Evolutionary conservation across 352 stramenopile genomes (phyloP), one percentile per base, ranked within the genome.

Genomic region (Phytophthora brassicae): DNA sequence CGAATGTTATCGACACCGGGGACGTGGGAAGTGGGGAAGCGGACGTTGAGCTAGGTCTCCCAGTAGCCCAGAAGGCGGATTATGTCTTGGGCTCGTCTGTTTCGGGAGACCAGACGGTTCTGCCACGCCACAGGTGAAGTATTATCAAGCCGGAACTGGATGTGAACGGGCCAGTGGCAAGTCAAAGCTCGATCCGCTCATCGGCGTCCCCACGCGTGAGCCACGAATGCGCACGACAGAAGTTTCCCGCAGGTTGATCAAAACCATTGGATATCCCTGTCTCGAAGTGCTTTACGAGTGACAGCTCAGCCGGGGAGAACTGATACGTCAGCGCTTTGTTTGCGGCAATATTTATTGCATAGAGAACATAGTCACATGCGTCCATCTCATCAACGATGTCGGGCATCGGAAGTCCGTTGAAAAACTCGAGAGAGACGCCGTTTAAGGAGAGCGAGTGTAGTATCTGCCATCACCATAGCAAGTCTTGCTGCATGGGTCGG

Each of bases 171-270:
- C n/a, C 38, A 0, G 6, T 24, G 4, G 13, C 48, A 14, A 12
- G 36, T n/a, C 44, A 41, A 75, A 8, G 26, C 26, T 0, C 33
- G 35, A 20, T 1, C 14, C 2, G 35, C 17, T 1, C 14, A 41
- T 16, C 35, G 19, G 14, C 19, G 2, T 13, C 35, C 44, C 51
- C 55, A 65, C 3, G 45, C n/a, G 1, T 64, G 41, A 0, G 62
- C 51, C 0, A 44, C 55, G 22, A 68, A 51, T 0, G 39, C 53
- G 2, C 23, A 64, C 0, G 42, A 44, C 2, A 72, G 22, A 0
- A 75, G 45, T 11, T 71, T 53, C 9, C 62, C 44, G 9, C 59
- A 75, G 22, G 66, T 72, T 33, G 72, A 20, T 75, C 62, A 14
- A 68, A 75, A 5, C 48, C 28, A 8, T 1, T 26, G 1, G 6